Conservation (phyloP, 257 asterid genomes). For the Nicotiana tomentosiformis region DNA sequence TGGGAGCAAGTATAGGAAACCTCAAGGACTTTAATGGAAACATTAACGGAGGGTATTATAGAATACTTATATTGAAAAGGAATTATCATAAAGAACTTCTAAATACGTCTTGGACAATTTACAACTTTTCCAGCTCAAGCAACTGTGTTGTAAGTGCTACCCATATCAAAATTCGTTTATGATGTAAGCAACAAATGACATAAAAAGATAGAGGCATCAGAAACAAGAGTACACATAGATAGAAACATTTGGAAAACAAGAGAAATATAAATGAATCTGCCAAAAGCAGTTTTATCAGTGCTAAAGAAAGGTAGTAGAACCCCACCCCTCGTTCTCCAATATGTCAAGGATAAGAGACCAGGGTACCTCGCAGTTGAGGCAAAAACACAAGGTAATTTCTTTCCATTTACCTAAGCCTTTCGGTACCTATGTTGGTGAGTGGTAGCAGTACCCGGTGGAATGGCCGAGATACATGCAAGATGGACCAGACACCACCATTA, state of each 20-base stretch:
- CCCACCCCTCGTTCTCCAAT: background rate
- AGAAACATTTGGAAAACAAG: background rate
- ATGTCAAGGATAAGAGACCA: background rate
- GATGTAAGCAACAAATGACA: constrained; percentile 1
- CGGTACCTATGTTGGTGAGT: background rate
- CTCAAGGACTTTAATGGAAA: background rate
- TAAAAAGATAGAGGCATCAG: background rate
- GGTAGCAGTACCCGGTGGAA: background rate
- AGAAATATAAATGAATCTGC: background rate
- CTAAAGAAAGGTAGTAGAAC: background rate
- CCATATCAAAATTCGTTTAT: background rate
- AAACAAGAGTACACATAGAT: background rate
- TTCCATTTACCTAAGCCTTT: background rate
- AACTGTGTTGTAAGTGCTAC: background rate
- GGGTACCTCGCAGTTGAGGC: background rate
- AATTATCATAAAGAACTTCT: background rate
- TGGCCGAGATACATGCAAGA: background rate
- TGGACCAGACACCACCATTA: background rate
- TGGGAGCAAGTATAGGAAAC: background rate
- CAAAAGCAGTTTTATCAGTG: background rate
- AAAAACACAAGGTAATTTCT: background rate
- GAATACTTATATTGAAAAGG: background rate
- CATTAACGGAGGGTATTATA: background rate
- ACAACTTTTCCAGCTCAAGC: background rate
- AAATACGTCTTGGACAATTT: background rate